Conservation (phyloP, 495 filamentous ascomycete genomes). For the Achaetomiella virescens region DNA sequence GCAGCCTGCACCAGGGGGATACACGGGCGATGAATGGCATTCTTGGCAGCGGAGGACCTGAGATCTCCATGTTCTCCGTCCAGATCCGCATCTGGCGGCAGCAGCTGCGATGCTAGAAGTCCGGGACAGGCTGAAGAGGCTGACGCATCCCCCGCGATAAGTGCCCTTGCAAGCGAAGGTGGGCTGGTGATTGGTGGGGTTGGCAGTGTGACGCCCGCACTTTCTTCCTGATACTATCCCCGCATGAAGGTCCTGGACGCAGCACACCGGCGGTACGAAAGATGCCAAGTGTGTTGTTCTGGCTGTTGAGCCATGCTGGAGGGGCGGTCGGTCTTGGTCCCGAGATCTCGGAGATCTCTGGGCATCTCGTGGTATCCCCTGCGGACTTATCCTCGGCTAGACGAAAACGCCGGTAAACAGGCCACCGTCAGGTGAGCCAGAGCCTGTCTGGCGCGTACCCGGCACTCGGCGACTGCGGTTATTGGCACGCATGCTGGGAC, state of each 20-base stretch:
- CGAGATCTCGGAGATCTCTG: slow-evolving; percentile 14
- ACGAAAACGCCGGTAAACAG: slow-evolving; percentile 13
- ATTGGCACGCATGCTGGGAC: neutral
- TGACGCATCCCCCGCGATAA: too few relatives aligned
- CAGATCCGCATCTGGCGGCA: neutral
- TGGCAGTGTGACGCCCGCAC: too few relatives aligned
- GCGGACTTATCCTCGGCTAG: slow-evolving; percentile 22
- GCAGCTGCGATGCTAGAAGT: neutral
- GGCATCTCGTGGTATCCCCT: neutral
- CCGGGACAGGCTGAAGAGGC: too few relatives aligned
- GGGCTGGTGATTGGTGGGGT: too few relatives aligned
- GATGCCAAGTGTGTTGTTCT: neutral
- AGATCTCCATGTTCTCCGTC: slow-evolving; percentile 5
- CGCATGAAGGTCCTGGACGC: neutral
- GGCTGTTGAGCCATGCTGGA: neutral
- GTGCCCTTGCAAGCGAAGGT: too few relatives aligned
- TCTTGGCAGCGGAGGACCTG: slow-evolving; percentile 2
- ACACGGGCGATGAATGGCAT: slow-evolving; percentile 2
- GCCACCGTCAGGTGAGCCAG: neutral
- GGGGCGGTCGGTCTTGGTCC: neutral
- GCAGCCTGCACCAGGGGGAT: neutral
- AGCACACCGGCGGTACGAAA: neutral
- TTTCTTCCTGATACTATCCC: neutral
- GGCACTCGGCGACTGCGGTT: slow-evolving; percentile 8
- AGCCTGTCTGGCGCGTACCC: neutral